These are phyloP conservation scores for Cladosporium sp. DNA, from an alignment of 2,329 filamentous ascomycete species.

Conservation along the genomic window DNA sequence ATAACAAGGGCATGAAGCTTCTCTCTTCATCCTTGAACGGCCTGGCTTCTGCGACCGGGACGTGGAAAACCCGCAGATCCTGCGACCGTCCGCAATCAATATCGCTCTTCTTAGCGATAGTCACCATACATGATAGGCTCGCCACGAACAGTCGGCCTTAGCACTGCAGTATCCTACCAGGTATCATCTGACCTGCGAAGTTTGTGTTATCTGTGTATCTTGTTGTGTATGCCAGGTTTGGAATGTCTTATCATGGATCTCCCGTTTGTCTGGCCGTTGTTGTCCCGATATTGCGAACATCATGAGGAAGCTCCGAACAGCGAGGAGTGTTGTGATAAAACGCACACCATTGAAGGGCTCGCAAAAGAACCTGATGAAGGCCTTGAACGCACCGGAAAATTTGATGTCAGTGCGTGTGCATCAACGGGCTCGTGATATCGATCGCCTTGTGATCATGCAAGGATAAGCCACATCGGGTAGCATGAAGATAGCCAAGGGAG, in stretches of 20 bases:
- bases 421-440: slow-evolving; percentile 16
- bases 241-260: neutral
- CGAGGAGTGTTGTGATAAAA: neutral
- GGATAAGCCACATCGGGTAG: slow-evolving; percentile 15
- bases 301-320: neutral
- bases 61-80: neutral
- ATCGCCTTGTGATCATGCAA: slow-evolving; percentile 6
- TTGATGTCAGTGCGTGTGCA: neutral
- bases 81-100: neutral
- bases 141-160: neutral
- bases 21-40: neutral
- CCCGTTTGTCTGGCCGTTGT: neutral
- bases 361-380: slow-evolving; percentile 5
- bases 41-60: neutral
- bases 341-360: neutral
- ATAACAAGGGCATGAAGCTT: neutral
- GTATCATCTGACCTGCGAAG: neutral
- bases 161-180: neutral
- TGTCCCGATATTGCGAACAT: neutral
- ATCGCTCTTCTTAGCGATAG: neutral
- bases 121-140: neutral
- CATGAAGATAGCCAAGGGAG: slow-evolving; percentile 10
- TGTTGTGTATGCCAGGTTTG: neutral
- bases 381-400: neutral
- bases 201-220: neutral